These are phyloP conservation scores for Pistacia atlantica DNA, from an alignment of 345 rosid species.

Conservation along the genomic window DNA sequence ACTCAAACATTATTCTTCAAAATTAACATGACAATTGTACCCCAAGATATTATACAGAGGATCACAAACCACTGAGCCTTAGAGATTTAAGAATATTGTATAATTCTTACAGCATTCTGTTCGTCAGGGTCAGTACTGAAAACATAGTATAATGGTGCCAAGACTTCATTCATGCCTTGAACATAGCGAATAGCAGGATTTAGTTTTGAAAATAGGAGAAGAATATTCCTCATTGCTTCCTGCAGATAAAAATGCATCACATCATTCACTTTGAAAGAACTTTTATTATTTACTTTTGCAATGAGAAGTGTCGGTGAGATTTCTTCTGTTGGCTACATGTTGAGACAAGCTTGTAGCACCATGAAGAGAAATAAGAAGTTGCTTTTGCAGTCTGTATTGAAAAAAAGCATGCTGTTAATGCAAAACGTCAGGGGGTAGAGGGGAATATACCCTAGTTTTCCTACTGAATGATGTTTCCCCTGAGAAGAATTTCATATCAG, in stretches of 20 bases:
- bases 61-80: background rate
- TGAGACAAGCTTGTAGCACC: background rate
- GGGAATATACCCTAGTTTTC: slow-evolving; percentile 49
- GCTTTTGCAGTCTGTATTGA: background rate
- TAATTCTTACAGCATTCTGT: slow-evolving; percentile 56
- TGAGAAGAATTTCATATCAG: slow-evolving; percentile 68
- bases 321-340: background rate
- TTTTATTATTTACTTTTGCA: background rate
- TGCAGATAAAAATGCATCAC: slow-evolving; percentile 20
- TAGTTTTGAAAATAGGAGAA: slow-evolving; percentile 67
- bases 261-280: slow-evolving; percentile 11
- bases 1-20: background rate
- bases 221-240: slow-evolving; percentile 75
- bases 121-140: slow-evolving; percentile 57
- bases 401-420: background rate
- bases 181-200: slow-evolving; percentile 77
- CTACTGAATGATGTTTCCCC: slow-evolving; percentile 56
- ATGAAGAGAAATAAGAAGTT: background rate
- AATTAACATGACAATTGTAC: background rate
- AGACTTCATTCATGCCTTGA: slow-evolving; percentile 86
- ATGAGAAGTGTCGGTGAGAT: background rate
- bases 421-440: background rate
- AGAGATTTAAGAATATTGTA: slow-evolving; percentile 8
- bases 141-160: slow-evolving; percentile 69
- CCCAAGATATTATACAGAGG: background rate